Evolutionary conservation across 306 rosid genomes (phyloP), one percentile per base, ranked within the genome.

Genomic region (Chamaecrista fasciculata): DNA sequence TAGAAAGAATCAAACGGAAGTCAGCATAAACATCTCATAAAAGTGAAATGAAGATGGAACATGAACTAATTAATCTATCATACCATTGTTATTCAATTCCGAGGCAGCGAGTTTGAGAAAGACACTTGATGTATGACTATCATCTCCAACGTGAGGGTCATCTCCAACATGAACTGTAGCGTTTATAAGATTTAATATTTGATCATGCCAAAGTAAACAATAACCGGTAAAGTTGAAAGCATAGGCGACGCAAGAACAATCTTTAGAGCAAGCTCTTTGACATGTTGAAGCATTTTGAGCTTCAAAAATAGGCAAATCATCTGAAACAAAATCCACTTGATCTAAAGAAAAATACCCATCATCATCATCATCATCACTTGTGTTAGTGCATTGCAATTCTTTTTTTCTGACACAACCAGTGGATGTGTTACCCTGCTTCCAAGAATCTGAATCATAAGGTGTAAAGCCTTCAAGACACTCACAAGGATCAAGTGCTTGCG

Each of bases 391-490:
- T 16, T 49, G 33, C 25, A 78, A 71, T 1, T 12, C 21, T 0
- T 0, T 59, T 58, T 11, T 49, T 52, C 78, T 59, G 3, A 39
- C 74, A 40, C 74, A 78, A 14, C 82, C 77, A 29, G 39, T 62
- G 2, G 39, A 77, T 19, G 1, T 44, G 26, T 70, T 0, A 26
- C 76, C 69, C 0, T 56, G 5, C 3, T 4, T 55, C 77, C 56
- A 47, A 15, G 81, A 57, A 36, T 39, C 11, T 1, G 1, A 11
- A 21, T 78, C 51, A 6, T 21, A 21, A 0, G 78, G 70, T 23
- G 16, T 2, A 62, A 78, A 78, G 28, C 81, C 77, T 0, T 4
- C 0, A 0, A 57, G 8, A 58, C 81, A 78, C 0, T 48, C 21
- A 58, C 77, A 78, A 5, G 78, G 58, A 0, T 37, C 6, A 1